These are phyloP conservation scores for Quercus agrifolia DNA, from an alignment of 306 rosid species.

Conservation along the genomic window DNA sequence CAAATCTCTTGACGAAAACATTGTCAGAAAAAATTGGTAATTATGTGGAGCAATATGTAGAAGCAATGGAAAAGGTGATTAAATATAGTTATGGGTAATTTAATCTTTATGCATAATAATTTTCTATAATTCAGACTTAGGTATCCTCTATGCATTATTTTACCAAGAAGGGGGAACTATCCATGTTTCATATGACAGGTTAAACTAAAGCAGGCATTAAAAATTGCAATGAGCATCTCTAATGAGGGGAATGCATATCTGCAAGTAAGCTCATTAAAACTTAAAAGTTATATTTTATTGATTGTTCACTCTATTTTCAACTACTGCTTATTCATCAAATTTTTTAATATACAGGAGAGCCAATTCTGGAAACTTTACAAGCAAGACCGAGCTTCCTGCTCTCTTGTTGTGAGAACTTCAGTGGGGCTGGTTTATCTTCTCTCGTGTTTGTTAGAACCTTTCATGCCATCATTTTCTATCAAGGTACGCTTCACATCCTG, in stretches of 20 bases:
- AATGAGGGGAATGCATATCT: conserved; percentile 84
- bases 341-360: conserved; percentile 47
- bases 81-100: conserved; percentile 5
- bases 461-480: conserved; percentile 77
- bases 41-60: conserved; percentile 70
- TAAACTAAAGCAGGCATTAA: conserved; percentile 90
- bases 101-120: neutral
- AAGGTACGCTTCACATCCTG: conserved; percentile 49
- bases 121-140: neutral
- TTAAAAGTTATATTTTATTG: conserved; percentile 2
- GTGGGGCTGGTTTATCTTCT: conserved; percentile 83
- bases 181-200: conserved; percentile 48
- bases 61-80: conserved; percentile 92
- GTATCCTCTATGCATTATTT: neutral
- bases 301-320: neutral
- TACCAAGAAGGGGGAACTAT: conserved; percentile 14
- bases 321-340: neutral
- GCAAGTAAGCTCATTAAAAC: conserved; percentile 53
- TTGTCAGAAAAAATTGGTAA: conserved; percentile 63
- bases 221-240: conserved; percentile 82
- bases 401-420: conserved; percentile 82
- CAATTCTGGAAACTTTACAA: conserved; percentile 91
- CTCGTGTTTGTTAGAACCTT: conserved; percentile 86
- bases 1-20: conserved; percentile 55
- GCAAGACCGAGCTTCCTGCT: conserved; percentile 65